Evolutionary conservation across 306 rosid genomes (phyloP).

Genomic region (Oemleria cerasiformis): DNA sequence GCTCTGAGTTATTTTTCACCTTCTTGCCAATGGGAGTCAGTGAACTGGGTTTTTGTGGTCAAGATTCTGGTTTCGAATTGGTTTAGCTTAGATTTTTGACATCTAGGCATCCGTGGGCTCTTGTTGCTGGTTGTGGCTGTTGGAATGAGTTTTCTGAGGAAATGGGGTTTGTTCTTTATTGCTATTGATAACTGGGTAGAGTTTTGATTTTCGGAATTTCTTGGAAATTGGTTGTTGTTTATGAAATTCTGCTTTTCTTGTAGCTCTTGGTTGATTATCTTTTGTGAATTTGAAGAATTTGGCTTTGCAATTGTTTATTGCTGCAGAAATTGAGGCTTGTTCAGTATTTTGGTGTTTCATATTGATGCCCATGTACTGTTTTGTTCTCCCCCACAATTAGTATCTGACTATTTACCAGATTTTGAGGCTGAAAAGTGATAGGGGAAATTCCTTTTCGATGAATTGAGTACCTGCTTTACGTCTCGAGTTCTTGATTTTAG

Average conservation of each 20-base stretch:
- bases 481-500: constrained; percentile 2
- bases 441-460: constrained; percentile 19
- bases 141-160: neutral
- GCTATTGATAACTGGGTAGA: constrained; percentile 15
- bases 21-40: constrained; percentile 13
- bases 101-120: neutral
- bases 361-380: constrained; percentile 15
- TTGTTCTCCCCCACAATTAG: constrained; percentile 17
- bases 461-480: constrained; percentile 22
- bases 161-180: constrained; percentile 17
- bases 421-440: constrained; percentile 22
- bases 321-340: constrained; percentile 1
- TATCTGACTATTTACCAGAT: neutral
- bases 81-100: constrained; percentile 11
- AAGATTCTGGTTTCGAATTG: constrained; percentile 24
- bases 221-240: constrained; percentile 16
- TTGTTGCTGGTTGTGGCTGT: constrained; percentile 15
- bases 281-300: constrained; percentile 18
- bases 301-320: constrained; percentile 1
- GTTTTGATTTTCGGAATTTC: neutral
- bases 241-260: constrained; percentile 10
- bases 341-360: neutral
- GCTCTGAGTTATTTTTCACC: constrained; percentile 15
- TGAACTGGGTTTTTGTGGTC: constrained; percentile 26
- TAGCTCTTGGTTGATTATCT: constrained; percentile 15